Evolutionary conservation across 805 yeast genomes (phyloP), one percentile per base, ranked within the genome.

Genomic region (Lipomyces starkeyi): DNA sequence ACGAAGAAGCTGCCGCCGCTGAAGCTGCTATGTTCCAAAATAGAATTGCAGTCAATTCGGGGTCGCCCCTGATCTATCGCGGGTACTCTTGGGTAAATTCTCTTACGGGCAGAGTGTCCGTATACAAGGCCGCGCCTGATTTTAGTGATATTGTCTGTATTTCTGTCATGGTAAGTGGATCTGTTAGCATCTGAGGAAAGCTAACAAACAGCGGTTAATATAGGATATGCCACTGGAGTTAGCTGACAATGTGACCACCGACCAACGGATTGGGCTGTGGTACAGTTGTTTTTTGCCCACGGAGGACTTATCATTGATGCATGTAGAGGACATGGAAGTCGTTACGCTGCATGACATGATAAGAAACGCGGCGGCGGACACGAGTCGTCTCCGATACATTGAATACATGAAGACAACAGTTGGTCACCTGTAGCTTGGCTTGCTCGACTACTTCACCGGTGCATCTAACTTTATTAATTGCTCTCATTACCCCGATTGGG

Each of bases 261-360:
- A 49, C 54, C 54, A 49, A 49, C 25, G 54, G 14, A 49, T 49
- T 22, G 54, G 54, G 4, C 54, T 49, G 25, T 20, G 54, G 25
- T 49, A 49, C 54, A 49, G 54, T 49, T 20, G 22, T 11, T 49
- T 49, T 49, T 27, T 49, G 54, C 54, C 27, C 2, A 22, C n/a
- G 25, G 25, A 49, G 54, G 54, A 49, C 5, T 20, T 49, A 22
- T 20, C 54, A 49, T 49, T 49, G 54, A 49, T 49, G 54, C 25
- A n/a, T n/a, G 27, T 49, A 22, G 54, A 49, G 54, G 54, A 49
- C 27, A 49, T 13, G 54, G 54, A 49, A n/a, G 54, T 49, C 54
- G 14, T 49, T 49, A 9, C 2, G 25, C 25, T 49, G 9, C 54
- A 49, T 49, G 25, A 1, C 54, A 49, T 6, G 54, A 49, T 49